Conservation (phyloP, 345 rosid species). For the Diplotaxis tenuifolia region DNA sequence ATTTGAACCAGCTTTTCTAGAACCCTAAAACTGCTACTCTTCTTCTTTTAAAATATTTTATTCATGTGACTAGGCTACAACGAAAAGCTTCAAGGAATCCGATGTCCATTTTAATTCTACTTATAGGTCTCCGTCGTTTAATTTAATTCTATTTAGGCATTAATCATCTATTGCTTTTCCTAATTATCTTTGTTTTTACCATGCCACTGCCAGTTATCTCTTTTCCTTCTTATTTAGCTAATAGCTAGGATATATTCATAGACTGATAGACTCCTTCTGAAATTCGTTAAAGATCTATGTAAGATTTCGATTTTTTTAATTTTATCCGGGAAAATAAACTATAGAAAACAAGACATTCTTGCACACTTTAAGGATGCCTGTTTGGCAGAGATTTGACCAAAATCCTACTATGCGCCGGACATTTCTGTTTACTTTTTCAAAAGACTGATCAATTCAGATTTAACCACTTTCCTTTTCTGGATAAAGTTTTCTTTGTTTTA, state of each 20-base stretch:
- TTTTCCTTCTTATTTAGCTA: not conserved
- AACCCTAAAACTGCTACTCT: slow-evolving; percentile 34
- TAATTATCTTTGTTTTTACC: not conserved
- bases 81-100: slow-evolving; percentile 55
- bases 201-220: not conserved
- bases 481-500: slow-evolving; percentile 6
- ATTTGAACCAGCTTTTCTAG: slow-evolving; percentile 56
- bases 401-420: slow-evolving; percentile 24
- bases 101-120: slow-evolving; percentile 41
- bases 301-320: not conserved
- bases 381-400: slow-evolving; percentile 18
- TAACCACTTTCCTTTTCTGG: slow-evolving; percentile 22
- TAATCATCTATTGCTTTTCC: not conserved
- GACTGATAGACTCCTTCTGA: not conserved
- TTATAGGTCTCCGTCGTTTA: slow-evolving; percentile 2
- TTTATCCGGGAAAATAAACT: not conserved
- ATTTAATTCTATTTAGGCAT: not conserved
- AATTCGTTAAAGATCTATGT: not conserved
- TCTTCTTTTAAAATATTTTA: slow-evolving; percentile 14
- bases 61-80: slow-evolving; percentile 28
- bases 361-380: slow-evolving; percentile 28
- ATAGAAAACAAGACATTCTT: not conserved
- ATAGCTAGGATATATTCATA: not conserved
- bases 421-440: not conserved
- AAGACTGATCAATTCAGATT: slow-evolving; percentile 20